Evolutionary conservation across 192 early-diverging fungal genomes (phyloP), one percentile per base, ranked within the genome.

Genomic region (Endogone sp.): DNA sequence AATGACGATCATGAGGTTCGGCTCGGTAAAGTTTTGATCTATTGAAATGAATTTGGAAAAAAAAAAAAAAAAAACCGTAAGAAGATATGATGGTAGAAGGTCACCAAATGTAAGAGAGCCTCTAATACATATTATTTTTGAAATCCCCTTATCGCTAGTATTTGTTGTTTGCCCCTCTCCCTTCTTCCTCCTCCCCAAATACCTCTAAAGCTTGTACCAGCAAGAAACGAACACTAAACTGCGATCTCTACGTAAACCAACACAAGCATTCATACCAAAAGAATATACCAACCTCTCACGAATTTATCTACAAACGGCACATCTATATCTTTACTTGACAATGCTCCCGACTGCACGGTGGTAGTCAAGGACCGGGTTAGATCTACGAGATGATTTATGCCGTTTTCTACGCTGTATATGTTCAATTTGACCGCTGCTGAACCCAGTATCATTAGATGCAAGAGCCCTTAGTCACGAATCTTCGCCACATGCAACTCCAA

Each of bases 221-320:
- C n/a, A n/a, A n/a, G n/a, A n/a, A n/a, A n/a, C n/a, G n/a, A n/a
- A n/a, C n/a, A n/a, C n/a, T n/a, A n/a, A n/a, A n/a, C n/a, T n/a
- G n/a, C n/a, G n/a, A n/a, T n/a, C n/a, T n/a, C n/a, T n/a, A n/a
- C n/a, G n/a, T n/a, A n/a, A n/a, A n/a, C n/a, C n/a, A n/a, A n/a
- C n/a, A n/a, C n/a, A n/a, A n/a, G n/a, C n/a, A n/a, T n/a, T n/a
- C n/a, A n/a, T n/a, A n/a, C n/a, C n/a, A 49, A 0, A 49, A 49
- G 37, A 49, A 49, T 49, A 27, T 57, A 30, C 56, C 56, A 75
- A 83, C 84, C 81, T 70, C 81, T 75, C 63, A 85, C 65, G 58
- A 81, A 83, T 56, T 74, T 73, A 58, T 85, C 76, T 3, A 85
- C 75, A 62, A 83, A 73, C 11, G 76, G 65, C 56, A 79, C 67